Conservation (phyloP, 805 yeast species). For the Huiozyma naganishii region DNA sequence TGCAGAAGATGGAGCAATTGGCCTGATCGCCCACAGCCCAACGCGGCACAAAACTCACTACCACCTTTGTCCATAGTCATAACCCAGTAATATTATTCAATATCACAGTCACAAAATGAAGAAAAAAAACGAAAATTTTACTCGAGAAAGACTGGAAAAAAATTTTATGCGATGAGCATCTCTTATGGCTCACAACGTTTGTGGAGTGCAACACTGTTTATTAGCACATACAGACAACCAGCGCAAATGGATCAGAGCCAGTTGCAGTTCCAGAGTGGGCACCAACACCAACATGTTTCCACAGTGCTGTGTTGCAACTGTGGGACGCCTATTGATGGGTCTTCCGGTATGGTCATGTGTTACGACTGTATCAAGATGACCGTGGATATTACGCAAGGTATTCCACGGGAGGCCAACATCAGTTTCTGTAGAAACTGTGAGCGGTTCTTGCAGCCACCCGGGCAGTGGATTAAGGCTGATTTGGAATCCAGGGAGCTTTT, state of each 20-base stretch:
- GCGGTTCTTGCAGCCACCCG: constrained; percentile 88
- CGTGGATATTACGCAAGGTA: constrained; percentile 87
- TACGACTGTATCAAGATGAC: constrained; percentile 92
- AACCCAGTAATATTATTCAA: neutral
- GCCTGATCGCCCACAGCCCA: neutral
- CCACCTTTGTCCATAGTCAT: too few species aligned
- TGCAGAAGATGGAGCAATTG: constrained; percentile 57
- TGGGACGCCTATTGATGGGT: constrained; percentile 97
- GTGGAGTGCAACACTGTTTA: too few species aligned
- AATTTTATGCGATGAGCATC: constrained; percentile 18
- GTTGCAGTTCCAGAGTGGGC: constrained; percentile 27
- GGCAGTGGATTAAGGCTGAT: constrained; percentile 84
- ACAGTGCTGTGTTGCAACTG: constrained; percentile 96
- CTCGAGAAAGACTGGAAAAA: constrained; percentile 1
- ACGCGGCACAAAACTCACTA: neutral
- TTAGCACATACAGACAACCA: neutral
- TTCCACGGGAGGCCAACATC: constrained; percentile 86
- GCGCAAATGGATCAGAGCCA: constrained; percentile 21
- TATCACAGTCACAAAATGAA: neutral
- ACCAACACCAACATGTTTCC: constrained; percentile 36
- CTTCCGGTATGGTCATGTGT: constrained; percentile 88
- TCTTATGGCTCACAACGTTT: constrained; percentile 1
- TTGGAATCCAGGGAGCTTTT: constrained; percentile 86
- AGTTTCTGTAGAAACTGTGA: constrained; percentile 97
- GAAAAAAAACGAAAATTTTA: constrained; percentile 1